Percentiles rank a stretch among this genome's conserved stretches.
These are phyloP conservation scores for Penicillium malachiteum DNA, from an alignment of 495 filamentous ascomycete genomes.

Conservation along the genomic window DNA sequence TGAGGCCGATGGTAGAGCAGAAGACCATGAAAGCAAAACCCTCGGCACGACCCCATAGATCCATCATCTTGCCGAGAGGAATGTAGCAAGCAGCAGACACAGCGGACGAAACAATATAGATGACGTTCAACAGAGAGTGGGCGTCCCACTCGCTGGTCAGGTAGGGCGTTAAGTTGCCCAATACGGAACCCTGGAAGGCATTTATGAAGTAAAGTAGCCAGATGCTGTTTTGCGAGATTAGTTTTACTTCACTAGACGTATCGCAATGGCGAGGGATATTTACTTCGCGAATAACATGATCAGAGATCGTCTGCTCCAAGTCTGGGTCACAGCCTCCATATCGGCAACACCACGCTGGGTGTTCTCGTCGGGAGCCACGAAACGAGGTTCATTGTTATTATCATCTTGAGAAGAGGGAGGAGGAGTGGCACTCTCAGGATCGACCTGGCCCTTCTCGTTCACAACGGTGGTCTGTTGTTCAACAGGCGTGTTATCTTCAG, in stretches of 20 bases:
- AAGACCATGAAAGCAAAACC: constrained; percentile 49
- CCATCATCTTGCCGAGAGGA: constrained; percentile 65
- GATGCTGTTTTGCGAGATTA: constrained; percentile 30
- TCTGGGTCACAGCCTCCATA: constrained; percentile 43
- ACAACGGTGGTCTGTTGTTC: not conserved
- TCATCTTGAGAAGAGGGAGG: not conserved
- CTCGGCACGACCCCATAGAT: constrained; percentile 61
- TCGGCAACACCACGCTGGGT: constrained; percentile 43
- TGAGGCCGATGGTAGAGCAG: constrained; percentile 39
- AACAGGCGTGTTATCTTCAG: too few relatives aligned
- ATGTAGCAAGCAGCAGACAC: constrained; percentile 42
- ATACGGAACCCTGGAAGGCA: constrained; percentile 38
- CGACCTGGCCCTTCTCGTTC: not conserved
- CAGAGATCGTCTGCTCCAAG: constrained; percentile 42
- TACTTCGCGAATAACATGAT: constrained; percentile 42
- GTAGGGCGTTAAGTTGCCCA: constrained; percentile 30
- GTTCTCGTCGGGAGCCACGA: constrained; percentile 11
- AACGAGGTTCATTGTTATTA: not conserved
- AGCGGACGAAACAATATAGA: constrained; percentile 52
- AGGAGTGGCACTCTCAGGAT: not conserved
- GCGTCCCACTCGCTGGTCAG: constrained; percentile 52
- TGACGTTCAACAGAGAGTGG: constrained; percentile 58
- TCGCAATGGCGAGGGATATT: too few relatives aligned
- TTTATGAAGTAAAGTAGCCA: constrained; percentile 49
- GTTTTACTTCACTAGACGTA: too few relatives aligned